These are phyloP conservation scores for Entelexis paramagnoliae DNA, from an alignment of 1,139 yeast genomes.

Conservation along the genomic window DNA sequence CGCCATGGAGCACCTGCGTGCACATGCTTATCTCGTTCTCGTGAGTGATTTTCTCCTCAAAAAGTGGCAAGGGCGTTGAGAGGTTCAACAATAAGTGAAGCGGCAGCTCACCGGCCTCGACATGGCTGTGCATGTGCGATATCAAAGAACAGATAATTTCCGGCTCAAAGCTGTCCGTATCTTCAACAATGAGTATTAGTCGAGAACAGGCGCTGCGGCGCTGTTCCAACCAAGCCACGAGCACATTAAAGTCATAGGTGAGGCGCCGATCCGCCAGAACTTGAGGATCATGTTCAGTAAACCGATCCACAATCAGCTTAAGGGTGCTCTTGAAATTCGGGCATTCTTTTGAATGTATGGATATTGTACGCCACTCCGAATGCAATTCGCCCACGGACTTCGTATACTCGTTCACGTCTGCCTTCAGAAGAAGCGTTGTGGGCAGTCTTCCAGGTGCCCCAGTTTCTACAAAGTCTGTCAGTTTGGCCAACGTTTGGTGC, in stretches of 20 bases:
- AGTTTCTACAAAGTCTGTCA: conserved; percentile 2
- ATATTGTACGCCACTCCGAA: conserved; percentile 23
- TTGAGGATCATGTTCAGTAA: conserved; percentile 26
- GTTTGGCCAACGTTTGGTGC: background rate
- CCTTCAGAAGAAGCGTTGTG: conserved; percentile 7
- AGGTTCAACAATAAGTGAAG: conserved; percentile 45
- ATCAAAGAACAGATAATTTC: conserved; percentile 45
- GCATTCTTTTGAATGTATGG: conserved; percentile 31
- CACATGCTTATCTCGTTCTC: conserved; percentile 25
- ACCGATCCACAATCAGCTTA: conserved; percentile 31
- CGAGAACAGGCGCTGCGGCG: conserved; percentile 12
- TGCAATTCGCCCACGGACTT: background rate
- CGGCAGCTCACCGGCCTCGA: conserved; percentile 31
- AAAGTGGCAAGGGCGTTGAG: conserved; percentile 40
- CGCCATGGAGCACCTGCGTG: conserved; percentile 13
- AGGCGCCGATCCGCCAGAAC: conserved; percentile 33
- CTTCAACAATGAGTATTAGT: conserved; percentile 47
- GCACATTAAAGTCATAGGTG: conserved; percentile 45
- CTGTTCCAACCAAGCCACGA: conserved; percentile 39
- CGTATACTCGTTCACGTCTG: conserved; percentile 10
- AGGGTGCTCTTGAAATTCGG: conserved; percentile 33
- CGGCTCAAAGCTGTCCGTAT: conserved; percentile 49
- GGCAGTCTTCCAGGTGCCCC: conserved; percentile 1
- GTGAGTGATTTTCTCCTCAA: conserved; percentile 37
- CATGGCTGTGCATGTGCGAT: conserved; percentile 37